phyloP scores from a whole-genome alignment of 2,329 filamentous ascomycete species.

The Calonectria multiphialidica region DNA sequence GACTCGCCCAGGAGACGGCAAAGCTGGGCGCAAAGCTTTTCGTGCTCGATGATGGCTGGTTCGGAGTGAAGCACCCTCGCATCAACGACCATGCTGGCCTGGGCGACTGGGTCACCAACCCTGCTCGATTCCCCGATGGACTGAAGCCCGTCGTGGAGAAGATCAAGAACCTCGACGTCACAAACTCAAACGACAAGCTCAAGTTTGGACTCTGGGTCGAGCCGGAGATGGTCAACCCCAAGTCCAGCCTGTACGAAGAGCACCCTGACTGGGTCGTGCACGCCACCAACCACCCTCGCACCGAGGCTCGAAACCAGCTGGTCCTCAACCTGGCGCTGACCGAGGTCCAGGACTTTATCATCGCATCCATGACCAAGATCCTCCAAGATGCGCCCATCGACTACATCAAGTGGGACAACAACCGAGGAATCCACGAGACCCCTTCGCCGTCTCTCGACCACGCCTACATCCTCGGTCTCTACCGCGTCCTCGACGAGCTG shows the following conservation, averaged over 20 bases:
- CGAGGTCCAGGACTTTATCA: constrained; percentile 74
- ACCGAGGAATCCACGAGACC: constrained; percentile 72
- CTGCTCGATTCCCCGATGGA: constrained; percentile 69
- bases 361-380: constrained; percentile 65
- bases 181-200: constrained; percentile 59
- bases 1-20: constrained; percentile 67
- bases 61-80: constrained; percentile 70
- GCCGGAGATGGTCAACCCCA: constrained; percentile 76
- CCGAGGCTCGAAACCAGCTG: constrained; percentile 67
- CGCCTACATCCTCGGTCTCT: constrained; percentile 73
- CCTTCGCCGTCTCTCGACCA: constrained; percentile 66
- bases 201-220: constrained; percentile 77
- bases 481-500: constrained; percentile 70
- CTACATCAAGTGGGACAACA: constrained; percentile 79
- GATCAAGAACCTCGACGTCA: constrained; percentile 62
- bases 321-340: constrained; percentile 71
- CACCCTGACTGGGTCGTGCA: constrained; percentile 76
- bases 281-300: constrained; percentile 67
- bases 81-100: constrained; percentile 68
- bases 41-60: constrained; percentile 77
- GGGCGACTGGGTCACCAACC: constrained; percentile 73
- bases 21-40: constrained; percentile 72
- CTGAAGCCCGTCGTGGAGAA: constrained; percentile 63
- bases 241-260: constrained; percentile 69
- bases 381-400: constrained; percentile 65